phyloP scores from a whole-genome alignment of 2,329 filamentous ascomycete species.

The Tolypocladium inflatum region DNA sequence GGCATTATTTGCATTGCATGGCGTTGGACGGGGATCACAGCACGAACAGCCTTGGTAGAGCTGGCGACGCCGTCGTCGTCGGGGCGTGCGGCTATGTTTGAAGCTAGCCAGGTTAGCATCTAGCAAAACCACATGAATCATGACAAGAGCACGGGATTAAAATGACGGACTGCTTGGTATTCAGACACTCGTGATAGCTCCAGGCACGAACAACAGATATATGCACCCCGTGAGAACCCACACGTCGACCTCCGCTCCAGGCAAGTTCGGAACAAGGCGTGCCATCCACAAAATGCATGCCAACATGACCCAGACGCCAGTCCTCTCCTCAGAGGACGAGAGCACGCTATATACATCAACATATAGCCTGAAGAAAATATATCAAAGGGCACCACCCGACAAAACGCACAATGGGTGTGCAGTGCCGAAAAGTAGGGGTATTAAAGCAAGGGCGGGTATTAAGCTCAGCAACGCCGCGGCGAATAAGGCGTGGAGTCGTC shows the following conservation, averaged over 20 bases:
- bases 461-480: neutral
- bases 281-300: neutral
- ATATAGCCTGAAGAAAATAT: neutral
- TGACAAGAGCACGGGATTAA: neutral
- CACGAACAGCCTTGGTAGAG: neutral
- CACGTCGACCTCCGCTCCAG: neutral
- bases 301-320: neutral
- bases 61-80: neutral
- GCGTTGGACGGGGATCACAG: conserved; percentile 14
- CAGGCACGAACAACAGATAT: neutral
- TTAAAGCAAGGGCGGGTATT: neutral
- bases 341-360: neutral
- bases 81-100: neutral
- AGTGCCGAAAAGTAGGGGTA: neutral
- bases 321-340: neutral
- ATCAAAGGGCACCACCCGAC: neutral
- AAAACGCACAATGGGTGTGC: neutral
- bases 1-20: conserved; percentile 20
- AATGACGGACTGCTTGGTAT: neutral
- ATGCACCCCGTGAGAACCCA: neutral
- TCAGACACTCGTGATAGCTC: neutral
- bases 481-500: neutral
- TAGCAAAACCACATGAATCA: neutral
- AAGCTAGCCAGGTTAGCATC: neutral
- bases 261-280: neutral